Base-by-base conservation (phyloP, 139 green algal species). In the Picochlorum sp. region DNA sequence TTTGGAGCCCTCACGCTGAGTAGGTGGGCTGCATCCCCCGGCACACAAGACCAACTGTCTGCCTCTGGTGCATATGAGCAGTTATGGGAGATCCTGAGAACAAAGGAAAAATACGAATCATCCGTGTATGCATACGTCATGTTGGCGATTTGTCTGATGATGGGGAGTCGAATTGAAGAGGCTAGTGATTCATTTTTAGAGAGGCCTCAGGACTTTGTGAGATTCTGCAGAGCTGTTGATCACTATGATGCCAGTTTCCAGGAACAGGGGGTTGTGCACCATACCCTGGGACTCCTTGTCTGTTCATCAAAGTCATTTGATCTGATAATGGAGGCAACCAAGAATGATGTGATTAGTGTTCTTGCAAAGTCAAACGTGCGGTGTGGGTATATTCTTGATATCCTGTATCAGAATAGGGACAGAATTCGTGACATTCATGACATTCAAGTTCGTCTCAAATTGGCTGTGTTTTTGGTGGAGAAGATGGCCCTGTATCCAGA, bases 161-260 rank as follows among this genome's bases (percentile, higher is more conserved):
- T 21, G n/a, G 47, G n/a, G n/a, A 20, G n/a, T 18, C n/a, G 18
- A 54, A 54, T 54, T 54, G 47, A 54, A 54, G n/a, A 24, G 47
- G 47, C 11, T 18, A 8, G 16, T 20, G 47, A 21, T 26, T 26
- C 47, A 10, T 21, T 26, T 13, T 54, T 20, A 15, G 10, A 21
- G 47, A 21, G 16, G 6, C 47, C 47, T 54, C 47, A 24, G 47
- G n/a, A 21, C 47, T 41, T 41, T 41, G 8, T 41, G 7, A 41
- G 34, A 54, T 54, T 54, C n/a, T 54, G 47, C 47, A 54, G n/a
- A 54, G 47, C 10, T 26, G 18, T 54, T 21, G n/a, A 54, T 20
- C n/a, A 21, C 47, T 20, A 54, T 54, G 47, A 54, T 13, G 47
- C 16, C 47, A 54, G 47, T 21, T 54, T 54, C 47, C 6, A 23